These are phyloP conservation scores for Lachnellula suecica DNA, from an alignment of 2,329 filamentous ascomycete species.

Conservation along the genomic window DNA sequence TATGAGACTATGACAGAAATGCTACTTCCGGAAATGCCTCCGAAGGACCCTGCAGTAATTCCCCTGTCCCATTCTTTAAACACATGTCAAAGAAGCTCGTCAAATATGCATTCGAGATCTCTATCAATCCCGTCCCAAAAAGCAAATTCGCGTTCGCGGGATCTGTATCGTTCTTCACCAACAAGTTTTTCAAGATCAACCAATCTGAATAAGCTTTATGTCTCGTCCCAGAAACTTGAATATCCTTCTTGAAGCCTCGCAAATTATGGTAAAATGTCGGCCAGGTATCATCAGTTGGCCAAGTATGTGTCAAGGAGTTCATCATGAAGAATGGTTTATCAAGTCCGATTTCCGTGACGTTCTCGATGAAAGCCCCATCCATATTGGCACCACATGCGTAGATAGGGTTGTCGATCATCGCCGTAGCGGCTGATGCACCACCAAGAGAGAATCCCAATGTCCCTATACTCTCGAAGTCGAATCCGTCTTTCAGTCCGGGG, in stretches of 20 bases:
- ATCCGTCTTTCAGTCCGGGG: neutral
- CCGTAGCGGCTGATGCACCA: constrained; percentile 30
- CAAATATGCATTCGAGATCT: too few relatives aligned
- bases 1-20: too few relatives aligned
- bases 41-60: too few relatives aligned
- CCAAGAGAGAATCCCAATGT: constrained; percentile 20
- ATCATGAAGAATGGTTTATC: constrained; percentile 29
- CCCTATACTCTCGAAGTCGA: neutral
- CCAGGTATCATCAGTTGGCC: constrained; percentile 19
- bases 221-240: constrained; percentile 24
- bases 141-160: too few relatives aligned
- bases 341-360: constrained; percentile 20
- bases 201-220: constrained; percentile 32
- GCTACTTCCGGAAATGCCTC: too few relatives aligned
- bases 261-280: constrained; percentile 17
- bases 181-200: constrained; percentile 11
- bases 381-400: constrained; percentile 35
- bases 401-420: constrained; percentile 27
- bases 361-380: constrained; percentile 34
- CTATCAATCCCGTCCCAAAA: too few relatives aligned
- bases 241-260: constrained; percentile 27
- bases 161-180: too few relatives aligned
- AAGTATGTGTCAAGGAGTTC: constrained; percentile 29
- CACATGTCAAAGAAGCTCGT: too few relatives aligned
- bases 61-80: too few relatives aligned